Evolutionary conservation across 2,329 filamentous ascomycete species (phyloP), one percentile per base, ranked within the genome.

Genomic region (Samsoniella hepiali): DNA sequence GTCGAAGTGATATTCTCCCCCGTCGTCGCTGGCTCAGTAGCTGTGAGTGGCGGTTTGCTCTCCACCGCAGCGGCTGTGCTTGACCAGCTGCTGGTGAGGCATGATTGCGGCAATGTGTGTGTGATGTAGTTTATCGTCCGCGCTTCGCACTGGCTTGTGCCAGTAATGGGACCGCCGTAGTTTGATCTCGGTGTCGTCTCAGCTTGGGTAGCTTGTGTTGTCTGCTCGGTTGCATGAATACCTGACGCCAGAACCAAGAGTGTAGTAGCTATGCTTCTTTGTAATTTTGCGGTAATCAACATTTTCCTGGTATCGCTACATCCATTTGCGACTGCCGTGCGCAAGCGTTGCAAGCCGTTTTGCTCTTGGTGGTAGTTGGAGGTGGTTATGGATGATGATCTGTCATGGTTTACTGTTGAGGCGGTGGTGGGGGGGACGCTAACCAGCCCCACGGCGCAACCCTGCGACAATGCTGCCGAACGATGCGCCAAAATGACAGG

Each of bases 91-190:
- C 85, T 87, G 56, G 84, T 85, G 29, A 91, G 79, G 72, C 91
- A 94, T 77, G 90, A 89, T 72, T 91, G 89, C 11, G 89, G 89
- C 45, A 93, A 78, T 2, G 85, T 87, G 69, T 93, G 89, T 11
- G 90, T 93, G 66, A 94, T 91, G 75, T 93, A 92, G 75, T 94
- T 93, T 72, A 91, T 87, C 1, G 88, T 91, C 68, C 85, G 84
- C 61, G 77, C 81, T 68, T 84, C 82, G 76, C 84, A 87, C 27
- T 63, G 59, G 59, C 63, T 65, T n/a, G 44, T 47, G 10, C 54
- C 44, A 34, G 63, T 61, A 2, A 64, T 51, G 8, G 42, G 51
- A 3, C 44, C 50, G 50, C 29, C 57, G 15, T 49, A 29, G 38
- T 57, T 64, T 36, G 63, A 53, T 38, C n/a, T 42, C 29, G 44